Evolutionary conservation across 441 rosid species (phyloP), one percentile per base, ranked within the genome.

Genomic region (Melastoma candidum): DNA sequence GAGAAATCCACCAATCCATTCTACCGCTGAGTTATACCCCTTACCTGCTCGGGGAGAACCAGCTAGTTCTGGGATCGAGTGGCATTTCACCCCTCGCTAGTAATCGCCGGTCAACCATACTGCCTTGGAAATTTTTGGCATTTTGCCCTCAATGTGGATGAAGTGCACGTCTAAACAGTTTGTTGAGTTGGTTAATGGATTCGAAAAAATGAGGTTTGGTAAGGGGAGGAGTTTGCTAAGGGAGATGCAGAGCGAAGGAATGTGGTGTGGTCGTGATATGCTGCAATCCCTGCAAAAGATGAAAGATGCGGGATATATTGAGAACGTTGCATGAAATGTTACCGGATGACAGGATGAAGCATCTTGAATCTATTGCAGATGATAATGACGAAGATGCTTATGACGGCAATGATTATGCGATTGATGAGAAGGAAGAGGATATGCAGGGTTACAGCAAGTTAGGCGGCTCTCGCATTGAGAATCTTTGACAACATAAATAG

Each of bases 401-500:
- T 27, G 51, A 51, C 12, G 51, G 7, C 4, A 55, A 51, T 4
- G 77, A 47, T 25, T 80, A 64, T 29, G 41, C 41, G 7, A 4
- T 36, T 36, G 71, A 71, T 10, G 73, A 59, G n/a, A 65, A 61
- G 36, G 71, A 63, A 32, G 46, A 68, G 51, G 68, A 49, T 4
- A 78, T 88, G 27, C 72, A 71, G 69, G 97, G 87, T 48, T 88
- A 88, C 39, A 84, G 97, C 82, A 82, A 71, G 60, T 72, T 79
- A 95, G 63, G 77, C 95, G 44, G 74, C 85, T 57, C 90, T 88
- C 51, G 98, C 90, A 10, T 82, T 64, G 72, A 81, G 95, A 67
- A 74, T 79, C 56, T 88, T 84, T 14, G 83, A 84, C 53, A 95
- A 92, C 57, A 78, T 92, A 90, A 78, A 64, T 44, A 81, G 68